Percentiles rank a stretch among this genome's conserved stretches.
These are phyloP conservation scores for Populus pruinosa DNA, from an alignment of 345 rosid species.

Conservation along the genomic window DNA sequence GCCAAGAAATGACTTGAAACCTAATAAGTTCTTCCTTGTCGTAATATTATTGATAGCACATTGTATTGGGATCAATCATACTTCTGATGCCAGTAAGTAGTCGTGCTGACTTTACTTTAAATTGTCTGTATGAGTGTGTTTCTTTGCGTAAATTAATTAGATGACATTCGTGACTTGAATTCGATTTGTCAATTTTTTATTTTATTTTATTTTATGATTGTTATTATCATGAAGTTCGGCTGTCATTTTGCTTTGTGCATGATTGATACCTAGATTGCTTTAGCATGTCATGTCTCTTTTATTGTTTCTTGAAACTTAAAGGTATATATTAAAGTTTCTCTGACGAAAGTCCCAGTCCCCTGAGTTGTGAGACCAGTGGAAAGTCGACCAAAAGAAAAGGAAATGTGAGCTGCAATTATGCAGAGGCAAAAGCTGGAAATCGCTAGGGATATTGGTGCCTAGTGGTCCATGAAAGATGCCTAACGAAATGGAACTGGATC, in stretches of 20 bases:
- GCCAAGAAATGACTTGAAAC: background rate
- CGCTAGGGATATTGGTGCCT: background rate
- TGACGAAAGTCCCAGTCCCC: background rate
- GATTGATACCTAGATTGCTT: background rate
- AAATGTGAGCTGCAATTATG: background rate
- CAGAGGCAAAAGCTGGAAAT: background rate
- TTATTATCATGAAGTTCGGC: background rate
- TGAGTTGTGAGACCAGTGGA: background rate
- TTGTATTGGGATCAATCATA: background rate
- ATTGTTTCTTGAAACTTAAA: background rate
- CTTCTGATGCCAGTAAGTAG: background rate
- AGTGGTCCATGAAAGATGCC: conserved; percentile 6
- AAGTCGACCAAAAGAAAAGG: background rate
- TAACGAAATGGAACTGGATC: background rate
- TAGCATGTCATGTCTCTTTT: background rate
- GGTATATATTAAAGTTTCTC: background rate
- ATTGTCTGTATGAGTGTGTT: background rate
- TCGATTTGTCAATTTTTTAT: background rate
- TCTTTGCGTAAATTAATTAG: background rate
- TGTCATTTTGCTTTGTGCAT: background rate
- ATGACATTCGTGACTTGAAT: background rate
- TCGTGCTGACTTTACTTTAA: background rate
- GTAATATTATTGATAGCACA: background rate
- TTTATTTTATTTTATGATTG: too few species aligned
- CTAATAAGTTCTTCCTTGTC: background rate